Percentiles rank a stretch among this genome's conserved stretches.
These are phyloP conservation scores for Lactifluus pinguis DNA, from an alignment of 768 basidiomycete genomes.

Conservation along the genomic window DNA sequence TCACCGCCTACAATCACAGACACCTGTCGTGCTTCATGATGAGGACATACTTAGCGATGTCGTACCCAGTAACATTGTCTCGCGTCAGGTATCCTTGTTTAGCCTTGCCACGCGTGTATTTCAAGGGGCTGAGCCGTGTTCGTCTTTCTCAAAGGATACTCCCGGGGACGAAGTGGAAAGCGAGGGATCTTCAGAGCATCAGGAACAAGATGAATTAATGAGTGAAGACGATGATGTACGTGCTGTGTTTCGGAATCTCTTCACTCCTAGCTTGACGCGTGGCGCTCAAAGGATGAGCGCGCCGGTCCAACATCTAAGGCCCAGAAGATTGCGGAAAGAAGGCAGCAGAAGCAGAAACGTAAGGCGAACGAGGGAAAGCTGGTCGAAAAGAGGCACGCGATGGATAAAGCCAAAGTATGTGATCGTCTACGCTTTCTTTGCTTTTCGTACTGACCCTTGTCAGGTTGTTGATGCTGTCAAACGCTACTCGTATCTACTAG, in stretches of 20 bases:
- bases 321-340: constrained; percentile 32
- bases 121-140: constrained; percentile 19
- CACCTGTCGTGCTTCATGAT: constrained; percentile 29
- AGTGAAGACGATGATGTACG: constrained; percentile 35
- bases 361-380: constrained; percentile 66
- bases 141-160: constrained; percentile 38
- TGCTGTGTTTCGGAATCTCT: constrained; percentile 1
- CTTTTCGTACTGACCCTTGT: constrained; percentile 7
- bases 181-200: constrained; percentile 45
- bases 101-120: background rate
- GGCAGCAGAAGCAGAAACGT: constrained; percentile 43
- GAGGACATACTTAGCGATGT: constrained; percentile 89
- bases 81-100: constrained; percentile 55
- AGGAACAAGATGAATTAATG: constrained; percentile 51
- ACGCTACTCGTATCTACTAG: constrained; percentile 93
- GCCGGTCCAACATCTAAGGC: constrained; percentile 29
- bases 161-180: constrained; percentile 69
- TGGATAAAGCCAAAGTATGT: constrained; percentile 80
- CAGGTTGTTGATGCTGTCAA: constrained; percentile 92
- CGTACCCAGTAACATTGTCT: constrained; percentile 85
- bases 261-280: constrained; percentile 26
- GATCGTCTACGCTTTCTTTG: background rate
- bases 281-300: constrained; percentile 31
- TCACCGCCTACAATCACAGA: constrained; percentile 6
- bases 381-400: constrained; percentile 62